A percentile compares a stretch with the other conserved stretches of the same genome.
Evolutionary conservation across 306 rosid species (phyloP).

Genomic region (Crotalaria pallida): DNA sequence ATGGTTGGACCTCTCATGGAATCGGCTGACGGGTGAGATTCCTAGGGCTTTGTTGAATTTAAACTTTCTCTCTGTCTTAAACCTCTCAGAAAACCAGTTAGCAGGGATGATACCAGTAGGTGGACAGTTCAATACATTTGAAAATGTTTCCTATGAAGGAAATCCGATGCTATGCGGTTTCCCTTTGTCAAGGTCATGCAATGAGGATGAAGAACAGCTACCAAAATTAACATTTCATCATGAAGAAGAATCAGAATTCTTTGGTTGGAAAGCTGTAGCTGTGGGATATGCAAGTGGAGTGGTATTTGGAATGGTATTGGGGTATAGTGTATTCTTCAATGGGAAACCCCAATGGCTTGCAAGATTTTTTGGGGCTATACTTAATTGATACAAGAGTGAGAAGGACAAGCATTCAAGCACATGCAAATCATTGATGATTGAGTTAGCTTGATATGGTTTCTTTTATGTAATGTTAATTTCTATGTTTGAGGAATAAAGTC

Average conservation of each 20-base stretch:
- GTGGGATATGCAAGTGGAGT: constrained; percentile 31
- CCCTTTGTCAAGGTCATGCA: constrained; percentile 26
- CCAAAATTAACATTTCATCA: neutral
- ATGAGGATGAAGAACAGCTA: neutral
- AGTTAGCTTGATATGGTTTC: neutral
- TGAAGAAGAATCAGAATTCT: neutral
- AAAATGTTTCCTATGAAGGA: constrained; percentile 18
- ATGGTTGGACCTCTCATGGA: constrained; percentile 38
- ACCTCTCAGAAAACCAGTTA: constrained; percentile 30
- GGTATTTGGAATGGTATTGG: constrained; percentile 15
- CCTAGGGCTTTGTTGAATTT: constrained; percentile 19
- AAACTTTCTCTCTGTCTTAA: neutral
- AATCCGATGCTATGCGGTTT: constrained; percentile 26
- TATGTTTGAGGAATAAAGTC: too few relatives aligned
- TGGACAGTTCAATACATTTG: constrained; percentile 35
- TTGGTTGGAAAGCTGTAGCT: constrained; percentile 27
- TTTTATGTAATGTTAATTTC: too few relatives aligned
- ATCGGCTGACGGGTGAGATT: neutral
- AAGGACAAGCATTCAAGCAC: neutral
- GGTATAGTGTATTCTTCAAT: neutral
- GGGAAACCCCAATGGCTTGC: neutral
- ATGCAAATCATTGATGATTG: neutral
- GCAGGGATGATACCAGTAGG: constrained; percentile 35
- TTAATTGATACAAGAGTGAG: neutral
- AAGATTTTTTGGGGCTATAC: neutral